These are phyloP conservation scores for Sporisorium graminicola DNA, from an alignment of 1,284 basidiomycete genomes.

Conservation along the genomic window DNA sequence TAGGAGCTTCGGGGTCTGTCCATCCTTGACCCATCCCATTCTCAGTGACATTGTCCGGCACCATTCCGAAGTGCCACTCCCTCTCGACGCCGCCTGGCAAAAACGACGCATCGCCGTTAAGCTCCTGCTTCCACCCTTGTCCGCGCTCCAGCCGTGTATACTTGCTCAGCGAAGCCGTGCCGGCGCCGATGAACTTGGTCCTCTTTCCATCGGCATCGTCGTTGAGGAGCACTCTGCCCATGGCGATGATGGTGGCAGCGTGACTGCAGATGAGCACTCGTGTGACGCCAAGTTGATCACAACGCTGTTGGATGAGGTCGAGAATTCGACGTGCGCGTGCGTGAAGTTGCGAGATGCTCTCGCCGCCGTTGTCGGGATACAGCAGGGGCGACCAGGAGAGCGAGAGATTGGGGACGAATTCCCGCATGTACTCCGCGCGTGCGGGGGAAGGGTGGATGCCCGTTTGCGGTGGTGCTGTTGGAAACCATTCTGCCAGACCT, in stretches of 20 bases:
- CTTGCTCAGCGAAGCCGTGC: constrained; percentile 61
- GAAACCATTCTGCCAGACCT: constrained; percentile 86
- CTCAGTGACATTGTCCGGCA: constrained; percentile 57
- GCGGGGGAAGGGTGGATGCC: constrained; percentile 56
- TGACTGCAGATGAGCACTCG: constrained; percentile 80
- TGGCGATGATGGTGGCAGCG: constrained; percentile 81
- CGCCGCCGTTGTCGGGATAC: constrained; percentile 78
- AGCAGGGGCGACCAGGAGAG: constrained; percentile 76
- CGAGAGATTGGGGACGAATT: constrained; percentile 74
- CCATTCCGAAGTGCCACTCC: constrained; percentile 77
- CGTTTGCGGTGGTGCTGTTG: constrained; percentile 76
- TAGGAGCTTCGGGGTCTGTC: constrained; percentile 44
- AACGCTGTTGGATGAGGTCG: constrained; percentile 57
- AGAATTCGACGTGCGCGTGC: constrained; percentile 75
- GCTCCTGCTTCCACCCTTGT: constrained; percentile 44
- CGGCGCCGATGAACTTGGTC: constrained; percentile 67
- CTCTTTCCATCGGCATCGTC: constrained; percentile 69
- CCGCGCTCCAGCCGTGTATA: constrained; percentile 28
- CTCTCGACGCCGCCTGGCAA: constrained; percentile 75
- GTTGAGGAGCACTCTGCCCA: constrained; percentile 76
- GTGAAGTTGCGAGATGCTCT: constrained; percentile 78
- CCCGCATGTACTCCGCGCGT: constrained; percentile 76
- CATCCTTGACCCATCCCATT: constrained; percentile 58
- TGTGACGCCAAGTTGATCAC: constrained; percentile 69
- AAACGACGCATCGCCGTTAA: constrained; percentile 60